phyloP scores from a whole-genome alignment of 208 protist species.

The Naegleria lovaniensis region DNA sequence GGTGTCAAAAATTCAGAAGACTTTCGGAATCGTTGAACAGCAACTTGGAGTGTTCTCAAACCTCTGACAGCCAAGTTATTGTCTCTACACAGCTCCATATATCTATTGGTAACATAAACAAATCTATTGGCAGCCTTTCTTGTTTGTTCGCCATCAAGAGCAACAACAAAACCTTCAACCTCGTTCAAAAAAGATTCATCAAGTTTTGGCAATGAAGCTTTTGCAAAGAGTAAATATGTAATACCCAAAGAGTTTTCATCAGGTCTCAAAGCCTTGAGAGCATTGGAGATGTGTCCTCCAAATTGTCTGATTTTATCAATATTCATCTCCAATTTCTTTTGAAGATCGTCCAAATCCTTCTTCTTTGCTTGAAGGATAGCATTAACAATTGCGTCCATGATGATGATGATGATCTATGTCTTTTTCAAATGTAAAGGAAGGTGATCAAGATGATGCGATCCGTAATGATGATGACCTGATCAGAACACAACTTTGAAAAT shows the following conservation, averaged over 20 bases:
- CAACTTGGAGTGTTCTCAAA: constrained; percentile 35
- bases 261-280: constrained; percentile 29
- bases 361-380: neutral
- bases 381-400: neutral
- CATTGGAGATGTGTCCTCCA: constrained; percentile 31
- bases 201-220: neutral
- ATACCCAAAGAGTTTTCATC: constrained; percentile 42
- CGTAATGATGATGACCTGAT: neutral
- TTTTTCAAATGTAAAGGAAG: neutral
- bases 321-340: constrained; percentile 22
- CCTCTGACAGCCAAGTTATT: constrained; percentile 27
- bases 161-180: constrained; percentile 34
- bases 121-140: constrained; percentile 33
- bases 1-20: constrained; percentile 42
- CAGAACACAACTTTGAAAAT: too few species aligned
- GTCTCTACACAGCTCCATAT: constrained; percentile 34
- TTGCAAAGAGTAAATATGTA: constrained; percentile 41
- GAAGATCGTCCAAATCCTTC: constrained; percentile 27
- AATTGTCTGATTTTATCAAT: constrained; percentile 40
- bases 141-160: constrained; percentile 33
- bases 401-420: neutral
- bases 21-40: constrained; percentile 31
- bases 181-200: constrained; percentile 25
- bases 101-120: constrained; percentile 30
- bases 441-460: too few species aligned